A percentile compares a stretch with the other conserved stretches of the same genome.
phyloP scores from a whole-genome alignment of 495 filamentous ascomycete species.

The Baudoinia panamericana region DNA sequence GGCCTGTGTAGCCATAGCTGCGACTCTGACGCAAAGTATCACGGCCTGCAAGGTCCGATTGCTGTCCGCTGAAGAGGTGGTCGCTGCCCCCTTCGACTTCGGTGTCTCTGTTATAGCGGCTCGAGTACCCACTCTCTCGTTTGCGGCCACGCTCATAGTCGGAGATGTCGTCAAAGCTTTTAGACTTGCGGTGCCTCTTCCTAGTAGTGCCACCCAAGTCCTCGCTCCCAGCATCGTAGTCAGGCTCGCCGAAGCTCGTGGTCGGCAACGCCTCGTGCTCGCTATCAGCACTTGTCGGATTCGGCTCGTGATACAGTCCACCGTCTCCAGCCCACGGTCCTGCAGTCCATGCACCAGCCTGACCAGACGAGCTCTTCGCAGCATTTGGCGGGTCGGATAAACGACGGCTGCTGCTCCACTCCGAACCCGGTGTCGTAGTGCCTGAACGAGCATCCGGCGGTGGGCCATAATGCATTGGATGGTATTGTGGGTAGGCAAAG shows the following conservation, averaged over 20 bases:
- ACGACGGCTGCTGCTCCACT: conserved; percentile 30
- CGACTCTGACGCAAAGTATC: conserved; percentile 14
- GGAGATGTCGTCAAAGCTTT: conserved; percentile 13
- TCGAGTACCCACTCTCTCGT: conserved; percentile 11
- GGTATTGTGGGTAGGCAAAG: conserved; percentile 75
- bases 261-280: conserved; percentile 53
- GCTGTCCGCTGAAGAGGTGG: background rate
- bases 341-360: conserved; percentile 18
- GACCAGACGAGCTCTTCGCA: background rate
- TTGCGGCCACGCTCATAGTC: conserved; percentile 19
- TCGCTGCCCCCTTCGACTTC: background rate
- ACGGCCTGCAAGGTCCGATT: conserved; percentile 7
- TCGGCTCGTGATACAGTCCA: conserved; percentile 11
- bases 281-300: background rate
- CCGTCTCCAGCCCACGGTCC: conserved; percentile 20
- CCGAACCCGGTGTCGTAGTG: conserved; percentile 74
- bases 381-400: conserved; percentile 15
- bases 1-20: background rate
- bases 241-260: conserved; percentile 69
- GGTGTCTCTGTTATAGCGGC: background rate
- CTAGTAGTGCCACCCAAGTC: background rate
- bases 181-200: conserved; percentile 15
- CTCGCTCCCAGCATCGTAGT: background rate
- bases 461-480: conserved; percentile 90
- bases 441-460: conserved; percentile 62